A percentile compares a stretch with the other conserved stretches of the same genome.
phyloP scores from a whole-genome alignment of 1,139 yeast genomes.

The Kodamaea suecica region DNA sequence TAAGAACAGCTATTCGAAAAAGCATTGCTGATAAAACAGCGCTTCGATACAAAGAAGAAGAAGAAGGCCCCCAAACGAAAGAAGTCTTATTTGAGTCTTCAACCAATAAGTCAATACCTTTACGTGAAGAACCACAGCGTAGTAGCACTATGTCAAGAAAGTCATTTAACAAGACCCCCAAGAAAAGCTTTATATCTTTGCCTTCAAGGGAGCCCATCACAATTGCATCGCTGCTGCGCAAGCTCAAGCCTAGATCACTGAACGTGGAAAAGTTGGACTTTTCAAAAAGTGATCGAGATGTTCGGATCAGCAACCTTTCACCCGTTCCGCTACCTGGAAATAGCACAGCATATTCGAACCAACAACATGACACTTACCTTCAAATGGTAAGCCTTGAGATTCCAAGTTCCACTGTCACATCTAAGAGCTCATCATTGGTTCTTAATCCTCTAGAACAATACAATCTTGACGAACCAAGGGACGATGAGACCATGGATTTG shows the following conservation, averaged over 20 bases:
- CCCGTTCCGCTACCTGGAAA: slow-evolving; percentile 15
- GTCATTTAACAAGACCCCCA: slow-evolving; percentile 24
- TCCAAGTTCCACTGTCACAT: not conserved
- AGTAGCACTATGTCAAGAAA: not conserved
- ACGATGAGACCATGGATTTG: not conserved
- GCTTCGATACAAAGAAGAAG: not conserved
- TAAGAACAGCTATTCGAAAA: slow-evolving; percentile 38
- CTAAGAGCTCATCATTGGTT: slow-evolving; percentile 5
- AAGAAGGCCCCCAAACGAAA: not conserved
- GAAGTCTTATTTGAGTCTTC: slow-evolving; percentile 1
- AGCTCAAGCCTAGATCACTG: slow-evolving; percentile 7
- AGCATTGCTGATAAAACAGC: slow-evolving; percentile 35
- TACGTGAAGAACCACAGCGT: slow-evolving; percentile 4
- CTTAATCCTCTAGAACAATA: slow-evolving; percentile 1
- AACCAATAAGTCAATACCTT: slow-evolving; percentile 5
- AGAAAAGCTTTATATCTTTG: slow-evolving; percentile 35
- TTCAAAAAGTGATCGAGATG: not conserved
- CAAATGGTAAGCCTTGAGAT: not conserved
- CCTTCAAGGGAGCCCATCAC: slow-evolving; percentile 42
- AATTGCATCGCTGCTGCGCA: slow-evolving; percentile 10
- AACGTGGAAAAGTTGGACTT: slow-evolving; percentile 1
- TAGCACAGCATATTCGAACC: not conserved
- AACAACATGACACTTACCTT: not conserved
- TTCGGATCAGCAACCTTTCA: slow-evolving; percentile 8
- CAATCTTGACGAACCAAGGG: too few relatives aligned